A percentile compares a stretch with the other conserved stretches of the same genome.
phyloP scores from a whole-genome alignment of 352 stramenopile genomes.

The Pythium folliculosum region DNA sequence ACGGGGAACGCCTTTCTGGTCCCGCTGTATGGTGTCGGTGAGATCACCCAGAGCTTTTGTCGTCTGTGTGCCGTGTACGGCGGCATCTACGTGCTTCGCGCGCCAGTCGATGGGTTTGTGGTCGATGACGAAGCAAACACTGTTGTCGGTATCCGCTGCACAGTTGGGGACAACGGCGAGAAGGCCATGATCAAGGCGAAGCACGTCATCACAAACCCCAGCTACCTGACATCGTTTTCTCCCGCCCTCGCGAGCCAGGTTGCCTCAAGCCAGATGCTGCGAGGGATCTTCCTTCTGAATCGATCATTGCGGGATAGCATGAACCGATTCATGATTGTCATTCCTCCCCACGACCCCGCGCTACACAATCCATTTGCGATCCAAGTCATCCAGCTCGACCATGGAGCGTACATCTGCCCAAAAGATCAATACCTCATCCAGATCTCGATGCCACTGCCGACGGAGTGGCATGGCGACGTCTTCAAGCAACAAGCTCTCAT shows the following conservation, averaged over 20 bases:
- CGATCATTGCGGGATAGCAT: slow-evolving; percentile 40
- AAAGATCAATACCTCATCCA: slow-evolving; percentile 63
- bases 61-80: slow-evolving; percentile 85
- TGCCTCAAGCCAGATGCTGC: slow-evolving; percentile 45
- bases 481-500: slow-evolving; percentile 42
- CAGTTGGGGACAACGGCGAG: slow-evolving; percentile 28
- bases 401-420: slow-evolving; percentile 61
- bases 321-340: slow-evolving; percentile 63
- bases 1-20: slow-evolving; percentile 83
- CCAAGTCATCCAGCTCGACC: slow-evolving; percentile 75
- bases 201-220: slow-evolving; percentile 65
- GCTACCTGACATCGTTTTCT: slow-evolving; percentile 32
- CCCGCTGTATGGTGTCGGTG: slow-evolving; percentile 82
- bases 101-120: slow-evolving; percentile 60
- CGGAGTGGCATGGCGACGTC: slow-evolving; percentile 41
- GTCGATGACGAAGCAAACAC: slow-evolving; percentile 37
- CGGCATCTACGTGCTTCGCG: slow-evolving; percentile 82
- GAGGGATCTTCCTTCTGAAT: slow-evolving; percentile 59
- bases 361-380: slow-evolving; percentile 65
- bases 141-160: slow-evolving; percentile 44
- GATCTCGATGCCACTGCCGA: slow-evolving; percentile 54
- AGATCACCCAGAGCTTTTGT: slow-evolving; percentile 89
- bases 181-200: slow-evolving; percentile 38
- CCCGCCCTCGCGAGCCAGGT: slow-evolving; percentile 3
- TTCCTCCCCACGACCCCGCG: slow-evolving; percentile 56